Base-by-base conservation (phyloP, 192 early-diverging fungal species). In the Coemansia sp. region DNA sequence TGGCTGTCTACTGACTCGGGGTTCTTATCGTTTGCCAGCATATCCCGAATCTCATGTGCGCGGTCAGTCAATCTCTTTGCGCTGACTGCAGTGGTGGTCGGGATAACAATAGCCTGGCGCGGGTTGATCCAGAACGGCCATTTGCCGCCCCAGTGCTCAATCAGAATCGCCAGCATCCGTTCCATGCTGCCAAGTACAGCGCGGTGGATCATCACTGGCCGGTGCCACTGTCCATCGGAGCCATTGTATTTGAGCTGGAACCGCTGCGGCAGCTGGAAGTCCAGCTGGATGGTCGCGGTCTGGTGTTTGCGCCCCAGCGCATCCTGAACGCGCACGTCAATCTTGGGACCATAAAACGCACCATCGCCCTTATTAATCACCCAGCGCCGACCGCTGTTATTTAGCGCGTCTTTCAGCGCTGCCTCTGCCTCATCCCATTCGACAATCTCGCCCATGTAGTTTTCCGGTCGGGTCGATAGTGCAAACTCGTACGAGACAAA, bases 61-160 rank as follows among this genome's bases (percentile, higher is more conserved):
- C 94, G 93, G 8, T 85, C 87, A 16, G 74, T 72, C 64, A 90
- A 83, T 16, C 85, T 81, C 11, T 29, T 29, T 10, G 56, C 70
- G 10, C 59, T 74, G 3, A 86, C 89, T 1, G 64, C 57, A 0
- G 69, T 59, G 3, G 77, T 68, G 0, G 68, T 70, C 7, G 96
- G 92, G 54, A 95, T 84, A 9, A 98, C 86, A 20, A 95, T 84
- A 1, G 90, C 93, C 65, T 98, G 95, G 12, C 94, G 79, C 3
- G 95, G 95, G 50, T 85, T 92, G 9, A 96, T 69, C 96, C 96
- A 98, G 81, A 98, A 94, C 20, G 94, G 96, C 93, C 93, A 96
- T 59, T 84, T 85, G 19, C 96, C 96, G 13, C 78, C 88, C 60
- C 89, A 93, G 74, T 98, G 92, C 73, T 98, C 96, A 60, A 89